A percentile compares a stretch with the other conserved stretches of the same genome.
Evolutionary conservation across 2,329 filamentous ascomycete species (phyloP).

Genomic region (Fusarium musae): DNA sequence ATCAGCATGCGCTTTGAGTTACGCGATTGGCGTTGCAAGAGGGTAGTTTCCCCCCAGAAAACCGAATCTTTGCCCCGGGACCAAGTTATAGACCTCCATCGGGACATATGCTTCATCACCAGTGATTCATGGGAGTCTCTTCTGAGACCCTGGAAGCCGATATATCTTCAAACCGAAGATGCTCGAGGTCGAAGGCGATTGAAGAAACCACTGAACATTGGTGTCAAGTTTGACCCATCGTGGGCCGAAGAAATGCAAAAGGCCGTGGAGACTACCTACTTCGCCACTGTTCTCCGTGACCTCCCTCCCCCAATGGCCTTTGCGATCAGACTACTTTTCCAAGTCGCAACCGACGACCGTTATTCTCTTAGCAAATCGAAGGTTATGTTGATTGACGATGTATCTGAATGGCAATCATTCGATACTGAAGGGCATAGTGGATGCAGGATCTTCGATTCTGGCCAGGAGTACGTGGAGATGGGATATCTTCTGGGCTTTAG

Average conservation of each 20-base stretch:
- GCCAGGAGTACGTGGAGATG: not conserved
- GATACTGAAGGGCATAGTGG: not conserved
- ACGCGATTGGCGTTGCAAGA: not conserved
- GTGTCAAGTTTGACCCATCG: not conserved
- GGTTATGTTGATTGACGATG: not conserved
- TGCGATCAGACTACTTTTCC: not conserved
- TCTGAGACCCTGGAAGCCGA: not conserved
- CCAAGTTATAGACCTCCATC: not conserved
- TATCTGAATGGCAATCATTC: not conserved
- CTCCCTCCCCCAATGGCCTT: not conserved
- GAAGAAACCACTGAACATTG: not conserved
- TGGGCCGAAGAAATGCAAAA: not conserved
- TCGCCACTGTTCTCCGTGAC: not conserved
- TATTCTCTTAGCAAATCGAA: not conserved
- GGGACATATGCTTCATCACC: not conserved
- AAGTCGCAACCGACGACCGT: rapidly evolving
- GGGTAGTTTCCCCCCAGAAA: not conserved
- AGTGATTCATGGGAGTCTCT: not conserved
- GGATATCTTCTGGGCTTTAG: rapidly evolving
- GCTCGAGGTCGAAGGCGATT: not conserved
- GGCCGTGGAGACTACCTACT: not conserved
- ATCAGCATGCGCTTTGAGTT: not conserved
- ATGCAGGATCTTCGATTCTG: not conserved
- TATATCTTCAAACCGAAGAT: not conserved
- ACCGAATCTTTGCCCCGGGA: not conserved